Evolutionary conservation across 108 stramenopile genomes (phyloP), one percentile per base, ranked within the genome.

Genomic region (Chaetoceros muelleri): DNA sequence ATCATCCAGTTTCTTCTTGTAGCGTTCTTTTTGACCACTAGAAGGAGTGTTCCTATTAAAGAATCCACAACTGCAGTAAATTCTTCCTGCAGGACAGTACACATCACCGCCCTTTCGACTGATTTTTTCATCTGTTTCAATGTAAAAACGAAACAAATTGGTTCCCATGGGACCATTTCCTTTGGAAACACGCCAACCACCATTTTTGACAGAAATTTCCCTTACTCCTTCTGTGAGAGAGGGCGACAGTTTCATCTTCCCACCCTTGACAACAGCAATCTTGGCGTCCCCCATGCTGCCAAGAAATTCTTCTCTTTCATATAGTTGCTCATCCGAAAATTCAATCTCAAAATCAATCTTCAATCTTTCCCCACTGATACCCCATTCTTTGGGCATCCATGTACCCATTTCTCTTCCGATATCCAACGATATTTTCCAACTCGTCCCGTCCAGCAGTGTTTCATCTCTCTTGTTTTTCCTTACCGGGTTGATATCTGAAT

Each of bases 381-480:
- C 87, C 87, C 87, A 89, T 13, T 61, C 59, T 55, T 69, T 64
- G n/a, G 87, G 87, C 88, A 90, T 90, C 85, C 85, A 82, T 26
- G 85, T 84, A 52, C 79, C 83, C 2, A 67, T 67, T 54, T 83
- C 82, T 48, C 88, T 66, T 24, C 84, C 84, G 45, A 90, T 63
- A 58, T 73, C 71, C 23, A 84, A 62, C 26, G 69, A 67, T 24
- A 90, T 46, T 47, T 78, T 78, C 88, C 88, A 90, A 16, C 62
- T 60, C 3, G 76, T 84, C 1, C 66, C 62, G 48, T 81, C 75
- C 50, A 85, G 54, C 27, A 71, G 53, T 52, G 52, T 52, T 24
- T 31, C 44, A 17, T 50, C 53, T 13, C 56, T 28, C 29, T 68
- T 71, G 22, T 20, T 62, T 25, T 46, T 52, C 48, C 47, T 64